Base-by-base conservation (phyloP, 2,329 filamentous ascomycete species). In the Bipolaris zeicola region DNA sequence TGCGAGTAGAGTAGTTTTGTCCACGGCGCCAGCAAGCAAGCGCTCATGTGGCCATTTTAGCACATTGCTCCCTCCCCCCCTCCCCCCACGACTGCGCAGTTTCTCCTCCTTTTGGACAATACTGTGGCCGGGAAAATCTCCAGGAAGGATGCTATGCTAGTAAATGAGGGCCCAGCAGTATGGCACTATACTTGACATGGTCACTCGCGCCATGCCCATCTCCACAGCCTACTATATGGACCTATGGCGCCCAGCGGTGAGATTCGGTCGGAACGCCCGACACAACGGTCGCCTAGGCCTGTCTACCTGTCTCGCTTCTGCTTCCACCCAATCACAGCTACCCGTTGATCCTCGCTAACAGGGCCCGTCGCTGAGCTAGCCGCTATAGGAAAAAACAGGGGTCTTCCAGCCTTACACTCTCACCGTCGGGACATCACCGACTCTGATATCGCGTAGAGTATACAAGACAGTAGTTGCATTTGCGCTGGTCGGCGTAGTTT, bases 191-290 rank as follows among this genome's bases (percentile, higher is more conserved):
- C 34, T 64, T 60, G 66, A 28, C 62, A 60, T 68, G 63, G 66
- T 49, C 46, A 20, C 43, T 63, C 52, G 61, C 63, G 55, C 16
- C 50, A 24, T 42, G 18, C 50, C 51, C 38, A 47, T 48, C 54
- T 37, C 45, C 53, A 33, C 13, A 56, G 50, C 47, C n/a, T 18
- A 18, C 36, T 16, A 38, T 16, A 38, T 38, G 49, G 48, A 28
- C 26, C 52, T 55, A 62, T 59, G 57, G 58, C 48, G 52, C 55
- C 54, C 58, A 60, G 66, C 66, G 66, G 66, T 68, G 66, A 63
- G 61, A 45, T 62, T 55, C 45, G 42, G 34, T 52, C 57, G 57
- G 54, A 48, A 55, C 52, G 52, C 47, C 65, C 67, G 64, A 63
- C 38, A 24, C 41, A 49, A 37, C 52, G 62, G 58, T 65, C 50